These are phyloP conservation scores for Globisporangium apiculatum DNA, from an alignment of 352 stramenopile species.

Conservation along the genomic window DNA sequence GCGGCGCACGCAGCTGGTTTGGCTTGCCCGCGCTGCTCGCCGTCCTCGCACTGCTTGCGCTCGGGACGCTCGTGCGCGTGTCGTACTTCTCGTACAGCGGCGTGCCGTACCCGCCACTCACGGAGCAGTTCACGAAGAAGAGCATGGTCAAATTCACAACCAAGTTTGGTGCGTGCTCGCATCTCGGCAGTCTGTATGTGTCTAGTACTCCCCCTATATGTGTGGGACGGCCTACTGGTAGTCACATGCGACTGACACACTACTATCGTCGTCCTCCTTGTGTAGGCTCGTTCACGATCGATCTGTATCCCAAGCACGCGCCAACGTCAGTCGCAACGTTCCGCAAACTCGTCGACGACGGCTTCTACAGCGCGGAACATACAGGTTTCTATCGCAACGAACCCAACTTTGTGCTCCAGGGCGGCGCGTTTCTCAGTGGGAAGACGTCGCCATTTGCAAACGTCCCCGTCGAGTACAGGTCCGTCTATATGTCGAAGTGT, in stretches of 20 bases:
- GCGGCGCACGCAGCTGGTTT: constrained; percentile 23
- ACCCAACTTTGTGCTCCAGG: constrained; percentile 73
- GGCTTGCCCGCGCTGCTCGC: constrained; percentile 31
- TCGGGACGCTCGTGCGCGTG: constrained; percentile 55
- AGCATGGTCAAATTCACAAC: constrained; percentile 78
- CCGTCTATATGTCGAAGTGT: not conserved
- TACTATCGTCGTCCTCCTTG: not conserved
- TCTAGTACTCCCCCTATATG: too few species aligned
- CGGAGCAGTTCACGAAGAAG: constrained; percentile 67
- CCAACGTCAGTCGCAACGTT: constrained; percentile 71
- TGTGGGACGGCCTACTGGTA: too few species aligned
- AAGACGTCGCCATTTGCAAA: constrained; percentile 64
- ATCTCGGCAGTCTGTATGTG: not conserved
- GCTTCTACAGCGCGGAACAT: constrained; percentile 56
- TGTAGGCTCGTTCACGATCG: constrained; percentile 60
- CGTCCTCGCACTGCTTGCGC: constrained; percentile 38
- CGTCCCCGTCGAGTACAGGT: constrained; percentile 74
- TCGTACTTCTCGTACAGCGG: constrained; percentile 52
- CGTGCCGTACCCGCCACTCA: constrained; percentile 31
- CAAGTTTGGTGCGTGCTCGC: constrained; percentile 42
- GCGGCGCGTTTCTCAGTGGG: constrained; percentile 60
- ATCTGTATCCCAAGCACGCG: constrained; percentile 74
- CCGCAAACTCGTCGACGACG: constrained; percentile 48
- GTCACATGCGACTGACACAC: not conserved
- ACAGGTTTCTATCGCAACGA: constrained; percentile 84